These are phyloP conservation scores for Annulohypoxylon truncatum DNA, from an alignment of 2,329 filamentous ascomycete genomes.

Conservation along the genomic window DNA sequence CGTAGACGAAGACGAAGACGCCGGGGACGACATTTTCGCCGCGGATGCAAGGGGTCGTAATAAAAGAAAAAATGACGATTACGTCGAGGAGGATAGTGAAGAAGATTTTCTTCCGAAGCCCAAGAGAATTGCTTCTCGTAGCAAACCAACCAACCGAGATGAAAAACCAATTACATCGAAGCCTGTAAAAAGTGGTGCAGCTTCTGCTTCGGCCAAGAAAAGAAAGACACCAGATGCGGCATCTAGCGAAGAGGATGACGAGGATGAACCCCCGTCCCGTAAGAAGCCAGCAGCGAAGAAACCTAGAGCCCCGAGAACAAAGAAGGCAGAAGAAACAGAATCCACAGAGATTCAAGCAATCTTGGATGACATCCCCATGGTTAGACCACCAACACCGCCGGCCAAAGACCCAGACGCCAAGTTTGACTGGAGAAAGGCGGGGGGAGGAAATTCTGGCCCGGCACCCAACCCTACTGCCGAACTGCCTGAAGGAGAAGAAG, in stretches of 20 bases:
- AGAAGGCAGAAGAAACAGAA: conserved; percentile 75
- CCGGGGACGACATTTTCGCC: conserved; percentile 86
- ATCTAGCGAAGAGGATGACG: conserved; percentile 65
- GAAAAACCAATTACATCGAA: conserved; percentile 48
- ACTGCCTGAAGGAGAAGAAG: conserved; percentile 84
- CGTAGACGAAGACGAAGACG: conserved; percentile 75
- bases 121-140: conserved; percentile 65
- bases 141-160: conserved; percentile 51
- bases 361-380: conserved; percentile 84
- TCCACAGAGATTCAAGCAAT: conserved; percentile 83
- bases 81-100: conserved; percentile 79
- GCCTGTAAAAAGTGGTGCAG: conserved; percentile 48
- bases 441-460: conserved; percentile 71
- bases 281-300: conserved; percentile 71
- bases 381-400: conserved; percentile 86
- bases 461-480: conserved; percentile 71
- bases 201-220: conserved; percentile 59
- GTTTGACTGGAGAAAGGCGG: conserved; percentile 80
- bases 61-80: conserved; percentile 79
- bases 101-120: conserved; percentile 73
- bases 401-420: conserved; percentile 76
- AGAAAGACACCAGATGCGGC: conserved; percentile 68
- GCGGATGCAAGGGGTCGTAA: conserved; percentile 74
- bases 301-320: conserved; percentile 67
- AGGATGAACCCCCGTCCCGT: conserved; percentile 60